A percentile compares a stretch with the other conserved stretches of the same genome.
Evolutionary conservation across 1,139 yeast genomes (phyloP).

Genomic region (Casaregolazyma lundiana): DNA sequence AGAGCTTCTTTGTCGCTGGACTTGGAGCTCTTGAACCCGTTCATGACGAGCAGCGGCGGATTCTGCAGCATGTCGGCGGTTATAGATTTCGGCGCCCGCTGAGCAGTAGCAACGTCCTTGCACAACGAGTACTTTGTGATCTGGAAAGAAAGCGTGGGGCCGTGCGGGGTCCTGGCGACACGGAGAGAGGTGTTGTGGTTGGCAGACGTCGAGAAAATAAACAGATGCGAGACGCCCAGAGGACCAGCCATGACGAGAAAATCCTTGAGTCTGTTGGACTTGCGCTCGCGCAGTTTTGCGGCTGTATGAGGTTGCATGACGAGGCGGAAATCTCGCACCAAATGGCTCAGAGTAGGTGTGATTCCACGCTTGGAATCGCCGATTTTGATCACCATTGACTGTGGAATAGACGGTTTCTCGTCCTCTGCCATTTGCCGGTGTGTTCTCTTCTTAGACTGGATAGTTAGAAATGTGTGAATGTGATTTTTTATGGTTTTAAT

Average conservation of each 20-base stretch:
- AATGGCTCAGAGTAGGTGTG: slow-evolving; percentile 75
- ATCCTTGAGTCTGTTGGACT: slow-evolving; percentile 80
- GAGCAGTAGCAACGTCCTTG: slow-evolving; percentile 70
- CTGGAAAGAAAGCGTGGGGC: slow-evolving; percentile 86
- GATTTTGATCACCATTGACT: slow-evolving; percentile 87
- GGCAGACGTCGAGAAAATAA: slow-evolving; percentile 77
- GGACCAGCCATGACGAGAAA: slow-evolving; percentile 98
- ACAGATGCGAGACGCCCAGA: slow-evolving; percentile 81
- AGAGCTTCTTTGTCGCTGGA: slow-evolving; percentile 56
- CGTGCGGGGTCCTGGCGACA: slow-evolving; percentile 83
- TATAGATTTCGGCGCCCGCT: slow-evolving; percentile 61
- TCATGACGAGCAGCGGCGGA: slow-evolving; percentile 89
- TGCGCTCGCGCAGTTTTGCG: slow-evolving; percentile 76
- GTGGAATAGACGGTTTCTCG: slow-evolving; percentile 70
- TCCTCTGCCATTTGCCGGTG: slow-evolving; percentile 66
- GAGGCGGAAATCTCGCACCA: slow-evolving; percentile 81
- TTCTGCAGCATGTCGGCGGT: slow-evolving; percentile 52
- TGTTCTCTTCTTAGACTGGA: slow-evolving; percentile 67
- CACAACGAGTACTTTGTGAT: slow-evolving; percentile 73
- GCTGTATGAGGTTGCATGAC: slow-evolving; percentile 98
- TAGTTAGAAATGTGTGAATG: not conserved
- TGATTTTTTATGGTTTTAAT: slow-evolving; percentile 11
- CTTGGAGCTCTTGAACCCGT: slow-evolving; percentile 64
- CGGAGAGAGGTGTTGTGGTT: slow-evolving; percentile 80
- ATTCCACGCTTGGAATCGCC: slow-evolving; percentile 63